Conservation (phyloP, 208 protist species). For the Wallacemonas sp. region DNA sequence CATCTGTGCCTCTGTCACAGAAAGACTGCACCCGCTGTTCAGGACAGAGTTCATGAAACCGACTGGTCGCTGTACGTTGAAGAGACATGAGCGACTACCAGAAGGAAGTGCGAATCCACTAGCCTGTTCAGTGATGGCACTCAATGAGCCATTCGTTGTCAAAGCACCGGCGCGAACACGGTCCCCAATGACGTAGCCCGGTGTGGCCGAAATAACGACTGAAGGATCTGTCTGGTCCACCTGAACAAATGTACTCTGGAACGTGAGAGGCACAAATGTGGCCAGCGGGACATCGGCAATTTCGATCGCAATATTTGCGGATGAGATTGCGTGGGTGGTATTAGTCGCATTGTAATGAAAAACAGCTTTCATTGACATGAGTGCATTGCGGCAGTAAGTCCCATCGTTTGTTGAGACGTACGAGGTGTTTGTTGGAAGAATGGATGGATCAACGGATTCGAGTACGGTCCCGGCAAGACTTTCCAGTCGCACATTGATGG, state of each 20-base stretch:
- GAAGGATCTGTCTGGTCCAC: conserved; percentile 26
- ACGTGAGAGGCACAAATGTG: conserved; percentile 40
- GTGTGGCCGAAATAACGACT: conserved; percentile 54
- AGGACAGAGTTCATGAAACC: conserved; percentile 61
- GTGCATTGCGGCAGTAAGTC: conserved; percentile 50
- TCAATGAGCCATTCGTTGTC: conserved; percentile 13
- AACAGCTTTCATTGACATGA: conserved; percentile 28
- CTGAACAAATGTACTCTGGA: conserved; percentile 41
- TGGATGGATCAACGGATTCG: conserved; percentile 28
- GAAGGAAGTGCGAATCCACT: conserved; percentile 69
- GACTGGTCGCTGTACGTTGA: conserved; percentile 35
- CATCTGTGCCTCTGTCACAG: conserved; percentile 46
- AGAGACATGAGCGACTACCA: conserved; percentile 43
- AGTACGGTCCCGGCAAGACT: conserved; percentile 29
- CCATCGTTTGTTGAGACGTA: conserved; percentile 36
- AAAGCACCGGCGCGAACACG: conserved; percentile 54
- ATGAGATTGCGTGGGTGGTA: conserved; percentile 20
- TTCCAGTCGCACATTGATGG: conserved; percentile 39
- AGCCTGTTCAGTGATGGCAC: conserved; percentile 49
- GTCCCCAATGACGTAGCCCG: conserved; percentile 53
- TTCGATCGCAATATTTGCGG: conserved; percentile 27
- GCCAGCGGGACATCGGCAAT: conserved; percentile 22
- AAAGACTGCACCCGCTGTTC: conserved; percentile 53
- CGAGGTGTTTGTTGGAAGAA: conserved; percentile 2
- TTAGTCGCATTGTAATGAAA: conserved; percentile 42